Evolutionary conservation across 179 eudicot genomes (phyloP).

Genomic region (Beta macrorhiza): DNA sequence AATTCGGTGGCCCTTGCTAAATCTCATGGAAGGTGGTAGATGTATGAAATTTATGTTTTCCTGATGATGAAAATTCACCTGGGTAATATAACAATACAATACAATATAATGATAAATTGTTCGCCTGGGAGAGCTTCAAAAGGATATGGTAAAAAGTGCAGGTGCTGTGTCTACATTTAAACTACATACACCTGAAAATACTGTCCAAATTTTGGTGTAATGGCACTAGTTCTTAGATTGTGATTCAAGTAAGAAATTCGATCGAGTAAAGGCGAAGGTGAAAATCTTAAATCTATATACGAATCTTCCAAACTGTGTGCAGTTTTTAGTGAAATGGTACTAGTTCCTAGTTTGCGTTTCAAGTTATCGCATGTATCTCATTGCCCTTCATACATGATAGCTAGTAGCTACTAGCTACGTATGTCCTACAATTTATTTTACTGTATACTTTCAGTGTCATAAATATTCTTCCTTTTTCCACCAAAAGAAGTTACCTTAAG

Average conservation of each 20-base stretch:
- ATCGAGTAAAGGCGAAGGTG: not conserved
- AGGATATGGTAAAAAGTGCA: too few relatives aligned
- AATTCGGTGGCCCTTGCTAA: too few relatives aligned
- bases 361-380: not conserved
- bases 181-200: not conserved
- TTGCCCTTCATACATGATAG: not conserved
- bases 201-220: not conserved
- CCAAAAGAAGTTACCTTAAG: not conserved
- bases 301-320: not conserved
- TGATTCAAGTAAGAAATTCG: not conserved
- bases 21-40: too few relatives aligned
- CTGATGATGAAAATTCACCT: too few relatives aligned
- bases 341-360: constrained; percentile 12
- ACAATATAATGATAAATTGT: too few relatives aligned
- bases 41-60: too few relatives aligned
- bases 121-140: too few relatives aligned
- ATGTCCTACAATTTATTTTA: not conserved
- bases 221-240: constrained; percentile 5
- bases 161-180: not conserved
- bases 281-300: not conserved
- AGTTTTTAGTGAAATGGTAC: constrained; percentile 2
- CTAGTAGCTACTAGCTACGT: not conserved
- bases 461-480: not conserved
- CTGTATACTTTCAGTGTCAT: not conserved
- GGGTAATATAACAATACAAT: too few relatives aligned